These are phyloP conservation scores for Jimgerdemannia flammicorona DNA, from an alignment of 192 early-diverging fungal genomes.

Conservation along the genomic window DNA sequence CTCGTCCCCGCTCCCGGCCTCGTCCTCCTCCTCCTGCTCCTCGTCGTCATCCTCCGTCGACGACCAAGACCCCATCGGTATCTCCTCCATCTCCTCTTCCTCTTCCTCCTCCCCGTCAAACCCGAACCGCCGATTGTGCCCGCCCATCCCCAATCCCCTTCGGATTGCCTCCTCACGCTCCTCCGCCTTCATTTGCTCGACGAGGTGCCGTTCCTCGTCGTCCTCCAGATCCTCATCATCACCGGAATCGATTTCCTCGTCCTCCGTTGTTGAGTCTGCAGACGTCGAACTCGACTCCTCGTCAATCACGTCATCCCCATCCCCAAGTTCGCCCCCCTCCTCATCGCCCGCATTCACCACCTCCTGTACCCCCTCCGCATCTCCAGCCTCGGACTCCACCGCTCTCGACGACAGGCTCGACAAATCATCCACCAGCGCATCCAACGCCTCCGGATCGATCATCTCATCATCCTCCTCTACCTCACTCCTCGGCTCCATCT, in stretches of 20 bases:
- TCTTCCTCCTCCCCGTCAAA: neutral
- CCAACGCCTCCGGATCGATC: conserved; percentile 31
- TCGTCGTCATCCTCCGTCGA: conserved; percentile 27
- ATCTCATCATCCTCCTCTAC: conserved; percentile 28
- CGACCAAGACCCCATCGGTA: neutral
- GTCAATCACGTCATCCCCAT: neutral
- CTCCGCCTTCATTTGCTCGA: neutral
- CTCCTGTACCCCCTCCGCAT: conserved; percentile 19
- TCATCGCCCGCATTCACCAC: conserved; percentile 22
- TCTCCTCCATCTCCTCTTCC: conserved; percentile 19
- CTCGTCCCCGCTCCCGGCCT: conserved; percentile 7
- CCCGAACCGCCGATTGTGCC: neutral
- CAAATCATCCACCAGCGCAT: conserved; percentile 10
- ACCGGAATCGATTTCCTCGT: conserved; percentile 21
- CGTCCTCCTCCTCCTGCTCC: conserved; percentile 11
- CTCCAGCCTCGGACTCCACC: conserved; percentile 15
- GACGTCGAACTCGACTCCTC: neutral
- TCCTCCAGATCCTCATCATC: conserved; percentile 30
- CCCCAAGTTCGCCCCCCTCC: conserved; percentile 14
- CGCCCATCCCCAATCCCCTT: neutral
- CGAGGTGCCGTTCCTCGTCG: conserved; percentile 17
- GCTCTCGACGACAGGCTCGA: conserved; percentile 14
- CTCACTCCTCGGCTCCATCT: conserved; percentile 22
- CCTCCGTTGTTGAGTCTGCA: neutral
- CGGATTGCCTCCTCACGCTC: neutral